Percentiles rank a stretch among this genome's conserved stretches.
phyloP scores from a whole-genome alignment of 768 basidiomycete species.

The Amanita jacksonii region DNA sequence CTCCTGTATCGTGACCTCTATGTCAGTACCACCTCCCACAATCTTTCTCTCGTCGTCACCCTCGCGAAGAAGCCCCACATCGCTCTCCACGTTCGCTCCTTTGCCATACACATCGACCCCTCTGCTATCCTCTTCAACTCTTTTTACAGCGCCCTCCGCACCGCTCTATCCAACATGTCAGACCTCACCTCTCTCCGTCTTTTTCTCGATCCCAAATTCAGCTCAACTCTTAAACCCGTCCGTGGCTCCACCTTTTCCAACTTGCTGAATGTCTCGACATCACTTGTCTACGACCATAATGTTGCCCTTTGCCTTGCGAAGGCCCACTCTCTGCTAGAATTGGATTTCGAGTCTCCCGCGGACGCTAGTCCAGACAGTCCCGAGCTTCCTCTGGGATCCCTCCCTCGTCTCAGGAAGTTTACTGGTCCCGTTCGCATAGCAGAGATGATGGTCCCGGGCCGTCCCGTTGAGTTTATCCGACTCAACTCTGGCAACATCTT shows the following conservation, averaged over 20 bases:
- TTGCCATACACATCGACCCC: constrained; percentile 44
- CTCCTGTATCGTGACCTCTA: constrained; percentile 53
- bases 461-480: constrained; percentile 56
- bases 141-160: constrained; percentile 40
- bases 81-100: constrained; percentile 52
- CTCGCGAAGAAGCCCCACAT: constrained; percentile 49
- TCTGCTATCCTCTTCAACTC: constrained; percentile 29
- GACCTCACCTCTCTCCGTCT: constrained; percentile 49
- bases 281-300: constrained; percentile 51
- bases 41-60: constrained; percentile 40
- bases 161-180: constrained; percentile 52
- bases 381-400: constrained; percentile 25
- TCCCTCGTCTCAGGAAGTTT: constrained; percentile 46
- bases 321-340: constrained; percentile 43
- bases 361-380: constrained; percentile 18
- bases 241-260: constrained; percentile 27
- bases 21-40: constrained; percentile 33
- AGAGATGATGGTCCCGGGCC: constrained; percentile 47
- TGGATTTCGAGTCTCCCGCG: constrained; percentile 41
- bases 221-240: constrained; percentile 41
- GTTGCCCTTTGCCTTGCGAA: constrained; percentile 50
- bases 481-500: constrained; percentile 52
- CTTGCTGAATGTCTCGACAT: constrained; percentile 47
- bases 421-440: constrained; percentile 52
- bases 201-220: constrained; percentile 39